Conservation (phyloP, 306 rosid genomes). For the Trichosanthes truncata region DNA sequence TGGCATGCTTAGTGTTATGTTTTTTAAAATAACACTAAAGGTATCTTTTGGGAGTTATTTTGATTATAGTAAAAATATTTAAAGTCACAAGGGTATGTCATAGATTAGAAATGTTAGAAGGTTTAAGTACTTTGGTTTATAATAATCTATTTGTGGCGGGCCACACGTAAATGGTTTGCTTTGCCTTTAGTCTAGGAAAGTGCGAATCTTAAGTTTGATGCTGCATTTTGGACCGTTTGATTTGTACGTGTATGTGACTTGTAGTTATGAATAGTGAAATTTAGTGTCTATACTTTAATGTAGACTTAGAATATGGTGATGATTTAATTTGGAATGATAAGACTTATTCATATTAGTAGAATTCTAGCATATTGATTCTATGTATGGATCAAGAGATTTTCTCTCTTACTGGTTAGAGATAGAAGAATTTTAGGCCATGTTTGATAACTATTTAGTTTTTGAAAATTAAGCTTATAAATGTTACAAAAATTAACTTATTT, state of each 20-base stretch:
- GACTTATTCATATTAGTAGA: not conserved
- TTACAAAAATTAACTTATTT: too few relatives aligned
- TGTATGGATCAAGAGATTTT: too few relatives aligned
- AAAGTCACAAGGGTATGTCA: not conserved
- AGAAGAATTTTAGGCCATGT: too few relatives aligned
- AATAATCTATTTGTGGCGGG: not conserved
- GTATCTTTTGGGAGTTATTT: not conserved
- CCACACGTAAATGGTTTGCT: not conserved
- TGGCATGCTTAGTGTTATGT: not conserved
- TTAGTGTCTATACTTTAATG: not conserved
- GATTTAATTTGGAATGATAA: not conserved
- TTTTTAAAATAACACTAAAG: not conserved
- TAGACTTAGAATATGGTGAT: not conserved
- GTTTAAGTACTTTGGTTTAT: not conserved
- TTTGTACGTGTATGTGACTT: not conserved
- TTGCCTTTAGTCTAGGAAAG: too few relatives aligned
- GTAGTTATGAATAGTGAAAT: not conserved
- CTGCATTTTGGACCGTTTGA: not conserved
- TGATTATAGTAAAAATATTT: not conserved
- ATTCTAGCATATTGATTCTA: too few relatives aligned
- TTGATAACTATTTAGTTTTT: too few relatives aligned
- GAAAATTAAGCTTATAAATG: too few relatives aligned
- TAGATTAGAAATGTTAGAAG: not conserved
- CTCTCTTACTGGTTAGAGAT: too few relatives aligned
- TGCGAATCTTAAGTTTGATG: too few relatives aligned